These are phyloP conservation scores for Saksenaea oblongispora DNA, from an alignment of 371 early-diverging fungal species.

Conservation along the genomic window DNA sequence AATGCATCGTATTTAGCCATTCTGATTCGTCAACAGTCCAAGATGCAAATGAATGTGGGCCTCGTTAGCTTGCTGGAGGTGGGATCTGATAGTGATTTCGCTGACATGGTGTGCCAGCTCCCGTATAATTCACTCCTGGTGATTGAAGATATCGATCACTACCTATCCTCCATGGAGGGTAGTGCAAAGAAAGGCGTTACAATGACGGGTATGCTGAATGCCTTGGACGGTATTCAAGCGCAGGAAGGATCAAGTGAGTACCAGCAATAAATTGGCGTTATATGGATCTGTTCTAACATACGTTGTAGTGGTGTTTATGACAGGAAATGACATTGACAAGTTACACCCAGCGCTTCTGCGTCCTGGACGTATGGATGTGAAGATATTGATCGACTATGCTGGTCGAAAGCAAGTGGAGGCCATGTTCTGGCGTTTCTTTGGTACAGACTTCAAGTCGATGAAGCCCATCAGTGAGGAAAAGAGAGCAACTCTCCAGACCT, in stretches of 20 bases:
- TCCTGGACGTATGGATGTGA: slow-evolving; percentile 95
- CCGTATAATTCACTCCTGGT: slow-evolving; percentile 40
- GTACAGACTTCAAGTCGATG: slow-evolving; percentile 13
- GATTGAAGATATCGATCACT: slow-evolving; percentile 56
- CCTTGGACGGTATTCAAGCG: slow-evolving; percentile 92
- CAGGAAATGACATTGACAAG: slow-evolving; percentile 92
- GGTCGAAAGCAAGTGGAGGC: slow-evolving; percentile 64
- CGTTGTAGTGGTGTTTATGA: slow-evolving; percentile 80
- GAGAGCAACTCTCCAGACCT: background rate
- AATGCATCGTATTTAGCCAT: no score
- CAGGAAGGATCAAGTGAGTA: slow-evolving; percentile 75
- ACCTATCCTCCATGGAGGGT: slow-evolving; percentile 31
- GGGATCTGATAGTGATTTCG: slow-evolving; percentile 41
- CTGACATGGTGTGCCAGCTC: slow-evolving; percentile 20
- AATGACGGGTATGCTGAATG: slow-evolving; percentile 91
- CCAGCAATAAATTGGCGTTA: background rate
- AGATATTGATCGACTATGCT: slow-evolving; percentile 80
- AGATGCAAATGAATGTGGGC: slow-evolving; percentile 43
- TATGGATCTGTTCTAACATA: background rate
- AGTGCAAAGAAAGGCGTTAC: slow-evolving; percentile 62
- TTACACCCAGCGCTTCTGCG: slow-evolving; percentile 95
- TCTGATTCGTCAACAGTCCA: slow-evolving; percentile 21
- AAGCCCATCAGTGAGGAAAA: background rate
- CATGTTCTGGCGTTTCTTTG: slow-evolving; percentile 50
- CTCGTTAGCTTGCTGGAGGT: slow-evolving; percentile 36